Evolutionary conservation across 2,329 filamentous ascomycete species (phyloP), one percentile per base, ranked within the genome.

Genomic region (Exophiala dermatitidis): DNA sequence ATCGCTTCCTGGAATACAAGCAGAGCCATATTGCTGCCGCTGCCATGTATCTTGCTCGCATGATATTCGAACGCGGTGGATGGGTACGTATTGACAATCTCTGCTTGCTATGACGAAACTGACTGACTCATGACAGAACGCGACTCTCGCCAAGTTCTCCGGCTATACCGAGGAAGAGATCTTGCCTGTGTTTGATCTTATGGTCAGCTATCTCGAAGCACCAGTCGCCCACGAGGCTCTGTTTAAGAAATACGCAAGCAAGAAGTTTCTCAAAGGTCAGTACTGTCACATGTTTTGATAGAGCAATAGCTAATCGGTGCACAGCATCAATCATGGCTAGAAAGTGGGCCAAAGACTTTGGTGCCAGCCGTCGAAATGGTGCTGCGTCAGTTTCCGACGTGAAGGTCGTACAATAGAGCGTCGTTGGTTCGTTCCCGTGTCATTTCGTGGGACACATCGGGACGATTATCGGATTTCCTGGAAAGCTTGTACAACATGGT

Each of bases 241-340:
- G 78, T 97, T 96, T 80, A 95, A 95, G 81, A 98, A 98, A 74
- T 98, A 98, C 70, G 93, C 93, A 52, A 95, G 89, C 81, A 98
- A 97, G 79, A 96, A 95, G 74, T 98, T 97, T 74, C 76, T 97
- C 65, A 98, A 98, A 77, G 90, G 91, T 95, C 83, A 74, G 79
- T 53, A 26, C 19, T 28, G 19, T 6, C 3, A 6, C 28, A 5
- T 9, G 5, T 3, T 41, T 5, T 26, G 7, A 3, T 28, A 5
- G 12, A 41, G 10, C 56, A 48, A 63, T 19, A 68, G 54, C 67
- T 68, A 55, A 50, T 30, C 28, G 8, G 29, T 37, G 49, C 28
- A 51, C 53, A 95, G 90, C 90, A 64, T 96, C 91, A 29, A 90
- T 97, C 64, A 78, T 95, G 57, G 87, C 90, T 34, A 88, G 91